These are phyloP conservation scores for Linderniella brevidens DNA, from an alignment of 257 asterid species.

Conservation along the genomic window DNA sequence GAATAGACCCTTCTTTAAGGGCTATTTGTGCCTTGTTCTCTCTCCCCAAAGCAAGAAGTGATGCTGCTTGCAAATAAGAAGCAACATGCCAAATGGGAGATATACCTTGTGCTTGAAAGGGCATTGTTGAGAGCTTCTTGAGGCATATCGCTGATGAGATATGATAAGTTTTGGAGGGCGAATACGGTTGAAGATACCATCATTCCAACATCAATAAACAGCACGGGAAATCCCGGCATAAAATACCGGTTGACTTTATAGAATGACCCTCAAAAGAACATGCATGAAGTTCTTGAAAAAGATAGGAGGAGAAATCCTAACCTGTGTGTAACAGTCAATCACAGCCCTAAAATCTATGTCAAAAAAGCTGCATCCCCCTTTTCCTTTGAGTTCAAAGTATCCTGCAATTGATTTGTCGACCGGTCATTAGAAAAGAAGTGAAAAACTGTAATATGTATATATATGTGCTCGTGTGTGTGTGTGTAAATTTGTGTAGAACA, in stretches of 20 bases:
- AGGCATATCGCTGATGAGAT: constrained; percentile 49
- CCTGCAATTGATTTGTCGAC: constrained; percentile 78
- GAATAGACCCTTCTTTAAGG: constrained; percentile 50
- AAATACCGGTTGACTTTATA: too few species aligned
- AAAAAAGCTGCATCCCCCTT: constrained; percentile 53
- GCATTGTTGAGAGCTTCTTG: constrained; percentile 53
- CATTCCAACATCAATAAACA: constrained; percentile 58
- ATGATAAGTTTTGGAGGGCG: constrained; percentile 47
- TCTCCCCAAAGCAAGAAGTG: constrained; percentile 49
- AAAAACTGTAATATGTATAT: too few species aligned
- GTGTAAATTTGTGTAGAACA: too few species aligned
- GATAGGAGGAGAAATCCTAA: constrained; percentile 7
- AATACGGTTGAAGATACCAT: constrained; percentile 53
- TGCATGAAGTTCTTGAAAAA: background rate
- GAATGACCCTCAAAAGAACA: background rate
- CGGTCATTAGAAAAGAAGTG: too few species aligned
- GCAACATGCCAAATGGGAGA: constrained; percentile 69
- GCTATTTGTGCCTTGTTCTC: constrained; percentile 64
- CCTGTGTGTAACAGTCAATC: constrained; percentile 45
- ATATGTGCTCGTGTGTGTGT: too few species aligned
- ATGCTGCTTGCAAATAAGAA: constrained; percentile 46
- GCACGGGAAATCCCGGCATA: constrained; percentile 13
- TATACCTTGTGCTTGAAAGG: constrained; percentile 54
- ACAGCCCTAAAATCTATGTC: constrained; percentile 37
- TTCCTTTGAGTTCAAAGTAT: constrained; percentile 51